phyloP scores from a whole-genome alignment of 371 early-diverging fungal species.

The Vittaforma corneae region DNA sequence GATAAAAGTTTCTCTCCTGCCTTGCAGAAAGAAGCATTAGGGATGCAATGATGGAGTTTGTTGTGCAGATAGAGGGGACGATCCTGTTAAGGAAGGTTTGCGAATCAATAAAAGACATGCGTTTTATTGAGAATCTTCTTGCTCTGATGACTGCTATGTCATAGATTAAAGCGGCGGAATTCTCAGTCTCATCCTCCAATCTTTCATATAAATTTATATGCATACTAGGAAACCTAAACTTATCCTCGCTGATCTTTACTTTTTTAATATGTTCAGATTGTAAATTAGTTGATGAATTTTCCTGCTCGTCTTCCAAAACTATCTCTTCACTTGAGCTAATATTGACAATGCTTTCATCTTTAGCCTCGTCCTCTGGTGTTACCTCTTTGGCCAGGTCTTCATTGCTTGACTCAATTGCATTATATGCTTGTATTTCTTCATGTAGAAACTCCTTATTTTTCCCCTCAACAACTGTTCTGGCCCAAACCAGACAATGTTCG shows the following conservation, averaged over 20 bases:
- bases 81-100: conserved; percentile 46
- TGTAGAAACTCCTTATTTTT: conserved; percentile 75
- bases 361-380: background rate
- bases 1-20: conserved; percentile 38
- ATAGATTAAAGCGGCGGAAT: conserved; percentile 33
- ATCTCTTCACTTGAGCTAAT: conserved; percentile 3
- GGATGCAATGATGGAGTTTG: conserved; percentile 53
- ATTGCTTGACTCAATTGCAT: background rate
- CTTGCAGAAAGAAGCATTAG: conserved; percentile 61
- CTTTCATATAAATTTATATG: background rate
- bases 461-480: conserved; percentile 79
- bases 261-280: background rate
- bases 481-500: conserved; percentile 96
- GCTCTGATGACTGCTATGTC: conserved; percentile 35
- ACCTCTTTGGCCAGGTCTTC: background rate
- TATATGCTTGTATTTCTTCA: conserved; percentile 41
- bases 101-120: conserved; percentile 24
- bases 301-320: background rate
- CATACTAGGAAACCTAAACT: too few relatives aligned
- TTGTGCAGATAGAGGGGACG: conserved; percentile 55
- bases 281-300: background rate
- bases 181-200: conserved; percentile 14
- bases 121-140: conserved; percentile 30
- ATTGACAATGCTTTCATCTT: conserved; percentile 11
- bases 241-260: conserved; percentile 1